Evolutionary conservation across 1,284 basidiomycete species (phyloP).

Genomic region (Moniliophthora roreri): DNA sequence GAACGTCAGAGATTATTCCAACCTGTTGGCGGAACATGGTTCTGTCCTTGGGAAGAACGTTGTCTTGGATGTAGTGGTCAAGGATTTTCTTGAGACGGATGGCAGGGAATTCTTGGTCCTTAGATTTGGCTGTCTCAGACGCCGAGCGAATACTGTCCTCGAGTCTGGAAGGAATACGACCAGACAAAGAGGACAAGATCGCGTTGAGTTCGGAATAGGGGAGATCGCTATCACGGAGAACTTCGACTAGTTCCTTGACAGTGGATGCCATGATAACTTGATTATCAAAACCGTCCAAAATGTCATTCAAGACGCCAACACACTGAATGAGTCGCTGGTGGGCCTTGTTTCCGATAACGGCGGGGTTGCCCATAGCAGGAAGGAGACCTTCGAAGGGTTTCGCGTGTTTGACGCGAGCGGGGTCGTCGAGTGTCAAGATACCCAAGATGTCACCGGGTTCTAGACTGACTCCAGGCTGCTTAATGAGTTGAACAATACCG

Average conservation of each 20-base stretch:
- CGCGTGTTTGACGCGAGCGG: conserved; percentile 95
- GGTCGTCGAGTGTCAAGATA: conserved; percentile 96
- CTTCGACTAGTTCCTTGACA: conserved; percentile 79
- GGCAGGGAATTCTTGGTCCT: conserved; percentile 83
- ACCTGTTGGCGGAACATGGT: conserved; percentile 77
- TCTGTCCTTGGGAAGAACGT: conserved; percentile 77
- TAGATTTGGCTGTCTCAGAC: conserved; percentile 78
- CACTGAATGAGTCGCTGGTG: conserved; percentile 86
- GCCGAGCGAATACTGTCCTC: conserved; percentile 85
- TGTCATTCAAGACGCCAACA: conserved; percentile 84
- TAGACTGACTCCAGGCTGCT: conserved; percentile 95
- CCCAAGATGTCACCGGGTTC: conserved; percentile 98
- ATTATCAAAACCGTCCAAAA: conserved; percentile 95
- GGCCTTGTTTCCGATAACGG: conserved; percentile 87
- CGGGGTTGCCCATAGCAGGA: conserved; percentile 82
- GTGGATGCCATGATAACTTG: conserved; percentile 83
- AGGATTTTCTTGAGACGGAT: conserved; percentile 80
- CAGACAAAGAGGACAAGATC: conserved; percentile 87
- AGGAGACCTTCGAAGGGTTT: conserved; percentile 97
- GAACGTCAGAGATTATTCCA: conserved; percentile 69
- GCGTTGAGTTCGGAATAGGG: conserved; percentile 88
- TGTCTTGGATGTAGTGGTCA: conserved; percentile 84
- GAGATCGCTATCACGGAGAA: conserved; percentile 82
- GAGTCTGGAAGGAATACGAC: conserved; percentile 90
- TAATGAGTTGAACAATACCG: conserved; percentile 95